A percentile compares a stretch with the other conserved stretches of the same genome.
Evolutionary conservation across 495 filamentous ascomycete species (phyloP).

Genomic region (Xylaria scruposa): DNA sequence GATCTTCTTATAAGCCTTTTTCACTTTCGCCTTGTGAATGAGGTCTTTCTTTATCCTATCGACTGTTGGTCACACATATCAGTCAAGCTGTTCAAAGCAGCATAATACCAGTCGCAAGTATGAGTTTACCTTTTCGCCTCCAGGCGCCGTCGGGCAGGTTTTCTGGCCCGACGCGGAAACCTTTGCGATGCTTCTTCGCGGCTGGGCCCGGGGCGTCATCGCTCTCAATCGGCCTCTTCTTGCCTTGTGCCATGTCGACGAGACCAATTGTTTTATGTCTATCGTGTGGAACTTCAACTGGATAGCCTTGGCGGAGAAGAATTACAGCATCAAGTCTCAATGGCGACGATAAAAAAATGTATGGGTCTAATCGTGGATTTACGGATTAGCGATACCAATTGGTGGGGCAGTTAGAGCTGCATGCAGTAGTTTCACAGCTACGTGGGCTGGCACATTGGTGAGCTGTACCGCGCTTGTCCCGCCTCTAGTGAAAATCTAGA

Average conservation of each 20-base stretch:
- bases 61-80: constrained; percentile 57
- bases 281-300: not conserved
- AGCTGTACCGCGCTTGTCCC: not conserved
- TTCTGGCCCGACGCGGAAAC: constrained; percentile 80
- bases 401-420: too few relatives aligned
- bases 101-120: not conserved
- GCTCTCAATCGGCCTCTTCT: constrained; percentile 63
- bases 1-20: constrained; percentile 90
- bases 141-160: constrained; percentile 93
- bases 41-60: constrained; percentile 91
- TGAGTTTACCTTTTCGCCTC: constrained; percentile 77
- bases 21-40: constrained; percentile 92
- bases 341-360: constrained; percentile 2
- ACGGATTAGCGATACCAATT: too few relatives aligned
- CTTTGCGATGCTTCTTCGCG: constrained; percentile 56
- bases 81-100: constrained; percentile 3
- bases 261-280: not conserved
- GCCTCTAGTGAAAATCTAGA: not conserved
- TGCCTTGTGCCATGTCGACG: constrained; percentile 60
- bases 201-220: constrained; percentile 47
- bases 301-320: not conserved
- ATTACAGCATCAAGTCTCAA: not conserved
- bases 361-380: not conserved
- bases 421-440: not conserved
- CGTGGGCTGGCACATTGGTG: not conserved